Evolutionary conservation across 2,329 filamentous ascomycete species (phyloP).

Genomic region (Aspergillus nomiae): DNA sequence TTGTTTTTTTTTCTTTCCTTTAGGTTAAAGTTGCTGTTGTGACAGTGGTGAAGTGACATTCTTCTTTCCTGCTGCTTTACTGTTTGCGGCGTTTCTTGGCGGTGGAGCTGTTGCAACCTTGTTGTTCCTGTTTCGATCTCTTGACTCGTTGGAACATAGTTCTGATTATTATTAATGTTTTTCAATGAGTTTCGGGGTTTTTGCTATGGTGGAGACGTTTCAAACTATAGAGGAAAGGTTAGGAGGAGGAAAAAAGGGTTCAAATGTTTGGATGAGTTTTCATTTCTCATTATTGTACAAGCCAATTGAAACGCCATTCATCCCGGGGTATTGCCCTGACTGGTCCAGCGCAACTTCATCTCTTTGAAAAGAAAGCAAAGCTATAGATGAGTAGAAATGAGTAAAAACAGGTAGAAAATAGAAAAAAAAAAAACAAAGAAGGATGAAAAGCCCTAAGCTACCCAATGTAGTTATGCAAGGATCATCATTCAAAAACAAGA

Average conservation of each 20-base stretch:
- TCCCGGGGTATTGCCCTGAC: conserved; percentile 14
- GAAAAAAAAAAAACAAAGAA: conserved; percentile 28
- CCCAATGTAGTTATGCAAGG: not conserved
- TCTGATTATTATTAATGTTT: not conserved
- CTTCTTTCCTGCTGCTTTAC: not conserved
- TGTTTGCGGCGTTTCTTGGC: not conserved
- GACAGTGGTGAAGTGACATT: not conserved
- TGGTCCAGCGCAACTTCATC: not conserved
- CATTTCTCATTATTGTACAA: conserved; percentile 3
- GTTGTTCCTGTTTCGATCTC: not conserved
- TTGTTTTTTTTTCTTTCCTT: too few relatives aligned
- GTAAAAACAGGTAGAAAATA: conserved; percentile 16
- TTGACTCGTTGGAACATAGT: not conserved
- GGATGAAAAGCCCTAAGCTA: conserved; percentile 15
- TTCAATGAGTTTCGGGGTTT: not conserved
- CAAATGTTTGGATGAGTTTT: not conserved
- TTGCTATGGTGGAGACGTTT: not conserved
- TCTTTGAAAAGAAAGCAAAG: not conserved
- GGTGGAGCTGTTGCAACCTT: not conserved
- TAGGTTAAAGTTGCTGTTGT: not conserved
- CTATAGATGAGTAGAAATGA: not conserved
- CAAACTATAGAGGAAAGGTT: not conserved
- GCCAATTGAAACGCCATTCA: conserved; percentile 8
- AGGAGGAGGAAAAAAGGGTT: not conserved
- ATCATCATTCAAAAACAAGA: not conserved